Base-by-base conservation (phyloP, 139 green algal genomes). In the Asterochloris erici region DNA sequence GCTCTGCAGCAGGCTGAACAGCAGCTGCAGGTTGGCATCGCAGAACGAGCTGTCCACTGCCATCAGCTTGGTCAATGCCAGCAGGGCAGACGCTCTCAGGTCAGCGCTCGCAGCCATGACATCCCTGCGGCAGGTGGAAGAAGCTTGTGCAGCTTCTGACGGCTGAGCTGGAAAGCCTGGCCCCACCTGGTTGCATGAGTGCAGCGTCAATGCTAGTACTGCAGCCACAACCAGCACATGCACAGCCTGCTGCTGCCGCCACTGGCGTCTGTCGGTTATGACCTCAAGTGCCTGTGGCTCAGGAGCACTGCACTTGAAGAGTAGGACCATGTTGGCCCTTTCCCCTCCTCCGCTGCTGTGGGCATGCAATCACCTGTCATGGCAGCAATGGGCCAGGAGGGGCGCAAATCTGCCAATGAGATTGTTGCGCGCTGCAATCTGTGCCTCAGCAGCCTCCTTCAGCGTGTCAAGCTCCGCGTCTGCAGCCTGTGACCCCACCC, bases 41-140 rank as follows among this genome's bases (percentile, higher is more conserved):
- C 96, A 98, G 86, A 95, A 96, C 21, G 26, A 12, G 0, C 62
- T 71, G 79, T 98, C 94, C 14, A 98, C 83, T 14, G 89, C 91
- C 96, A 98, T 98, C 14, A 99, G 86, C 86, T 97, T 96, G 74
- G 86, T 88, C 73, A 99, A 91, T 9, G 94, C 92, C 23, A 97
- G 86, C 76, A 98, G 79, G 0, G 94, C 94, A 12, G 94, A 90
- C 13, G 85, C 85, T 60, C 90, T 85, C 68, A 98, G 87, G 14
- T 83, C 47, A 6, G 85, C 61, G 68, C 91, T 76, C 29, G 85
- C 79, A 9, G 61, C 83, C 66, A 91, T 62, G 73, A 91, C 79
- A 29, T 26, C 38, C 68, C 82, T 87, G 79, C 83, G 82, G 69
- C 69, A 79, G 69, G 26, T 38, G 0, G 0, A 81, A 54, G 38